phyloP scores from a whole-genome alignment of 2,329 filamentous ascomycete genomes.

The Beauveria scarabaeidicola region DNA sequence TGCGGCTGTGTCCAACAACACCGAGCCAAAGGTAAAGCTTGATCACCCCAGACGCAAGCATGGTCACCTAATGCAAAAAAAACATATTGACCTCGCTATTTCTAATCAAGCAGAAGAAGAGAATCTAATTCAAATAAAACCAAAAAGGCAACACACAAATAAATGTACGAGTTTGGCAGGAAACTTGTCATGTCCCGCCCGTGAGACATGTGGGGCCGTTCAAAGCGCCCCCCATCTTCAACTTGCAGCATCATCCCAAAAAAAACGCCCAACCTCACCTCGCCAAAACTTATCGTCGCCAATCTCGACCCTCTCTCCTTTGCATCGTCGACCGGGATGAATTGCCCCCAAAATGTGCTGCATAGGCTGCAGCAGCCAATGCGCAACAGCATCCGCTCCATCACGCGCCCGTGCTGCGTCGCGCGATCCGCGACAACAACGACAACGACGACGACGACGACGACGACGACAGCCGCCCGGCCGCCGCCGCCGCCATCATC shows the following conservation, averaged over 20 bases:
- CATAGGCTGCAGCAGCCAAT: conserved; percentile 18
- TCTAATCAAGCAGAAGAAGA: too few species aligned
- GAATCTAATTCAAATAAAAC: background rate
- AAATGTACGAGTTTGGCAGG: too few species aligned
- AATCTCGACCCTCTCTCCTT: conserved; percentile 8
- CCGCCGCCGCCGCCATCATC: background rate
- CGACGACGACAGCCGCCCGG: background rate
- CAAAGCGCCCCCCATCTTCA: background rate
- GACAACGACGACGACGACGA: background rate
- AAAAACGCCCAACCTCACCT: background rate
- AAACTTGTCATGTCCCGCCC: too few species aligned
- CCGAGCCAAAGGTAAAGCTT: too few species aligned
- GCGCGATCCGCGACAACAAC: conserved; percentile 2
- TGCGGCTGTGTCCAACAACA: too few species aligned
- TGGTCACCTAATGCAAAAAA: too few species aligned
- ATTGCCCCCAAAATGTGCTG: conserved; percentile 19
- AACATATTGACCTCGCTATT: too few species aligned
- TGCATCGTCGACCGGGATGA: conserved; percentile 18
- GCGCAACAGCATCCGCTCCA: background rate
- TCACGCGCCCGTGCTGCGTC: conserved; percentile 3
- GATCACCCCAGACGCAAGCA: too few species aligned
- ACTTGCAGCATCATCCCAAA: background rate
- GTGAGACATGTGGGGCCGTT: background rate
- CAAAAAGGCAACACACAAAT: too few species aligned
- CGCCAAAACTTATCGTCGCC: background rate